These are phyloP conservation scores for Flaveria floridana DNA, from an alignment of 140 eudicot species.

Conservation along the genomic window DNA sequence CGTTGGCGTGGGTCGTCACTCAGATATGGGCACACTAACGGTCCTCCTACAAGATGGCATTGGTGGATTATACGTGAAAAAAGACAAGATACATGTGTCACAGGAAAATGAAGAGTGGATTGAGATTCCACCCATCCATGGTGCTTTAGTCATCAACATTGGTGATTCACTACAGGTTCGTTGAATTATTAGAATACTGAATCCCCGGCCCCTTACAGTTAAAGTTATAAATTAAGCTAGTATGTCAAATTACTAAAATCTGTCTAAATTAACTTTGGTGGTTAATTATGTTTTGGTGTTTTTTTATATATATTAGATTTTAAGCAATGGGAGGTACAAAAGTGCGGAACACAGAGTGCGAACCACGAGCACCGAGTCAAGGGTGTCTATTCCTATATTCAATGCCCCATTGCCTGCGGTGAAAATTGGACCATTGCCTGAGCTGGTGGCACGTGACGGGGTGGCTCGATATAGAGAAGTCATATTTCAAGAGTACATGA, in stretches of 20 bases:
- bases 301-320: slow-evolving; percentile 23
- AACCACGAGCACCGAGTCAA: slow-evolving; percentile 38
- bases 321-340: slow-evolving; percentile 58
- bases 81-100: slow-evolving; percentile 6
- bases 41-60: slow-evolving; percentile 53
- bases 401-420: slow-evolving; percentile 27
- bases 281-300: background rate
- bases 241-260: background rate
- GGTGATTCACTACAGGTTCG: slow-evolving; percentile 53
- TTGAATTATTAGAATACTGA: background rate
- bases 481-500: slow-evolving; percentile 38
- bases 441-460: slow-evolving; percentile 41
- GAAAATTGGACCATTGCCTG: slow-evolving; percentile 44
- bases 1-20: slow-evolving; percentile 51
- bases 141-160: slow-evolving; percentile 56
- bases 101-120: slow-evolving; percentile 39
- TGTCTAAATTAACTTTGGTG: background rate
- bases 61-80: slow-evolving; percentile 47
- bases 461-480: slow-evolving; percentile 37
- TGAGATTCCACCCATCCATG: slow-evolving; percentile 46
- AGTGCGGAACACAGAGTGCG: slow-evolving; percentile 53
- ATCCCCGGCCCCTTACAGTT: too few species aligned
- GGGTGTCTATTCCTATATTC: slow-evolving; percentile 51
- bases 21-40: slow-evolving; percentile 47
- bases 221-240: background rate